Conservation (phyloP, 768 basidiomycete genomes). For the Basidioascus undulatus region DNA sequence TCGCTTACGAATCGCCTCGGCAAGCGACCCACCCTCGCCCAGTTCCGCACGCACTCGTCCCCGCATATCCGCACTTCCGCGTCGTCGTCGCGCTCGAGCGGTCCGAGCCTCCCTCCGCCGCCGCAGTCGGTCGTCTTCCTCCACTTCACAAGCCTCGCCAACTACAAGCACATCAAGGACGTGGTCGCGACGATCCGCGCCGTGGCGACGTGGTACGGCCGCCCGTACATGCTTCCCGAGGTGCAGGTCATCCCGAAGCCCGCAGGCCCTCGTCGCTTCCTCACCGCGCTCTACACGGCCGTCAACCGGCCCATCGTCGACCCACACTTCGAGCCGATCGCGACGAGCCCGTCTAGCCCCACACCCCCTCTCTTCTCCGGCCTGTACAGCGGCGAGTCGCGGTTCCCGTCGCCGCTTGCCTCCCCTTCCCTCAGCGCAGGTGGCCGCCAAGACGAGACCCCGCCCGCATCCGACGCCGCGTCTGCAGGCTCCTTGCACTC, state of each 20-base stretch:
- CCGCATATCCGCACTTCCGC: no score
- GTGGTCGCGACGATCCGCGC: conserved; percentile 42
- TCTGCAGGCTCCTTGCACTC: no score
- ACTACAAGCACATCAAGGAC: conserved; percentile 74
- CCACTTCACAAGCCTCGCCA: conserved; percentile 73
- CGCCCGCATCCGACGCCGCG: no score
- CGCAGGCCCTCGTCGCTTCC: conserved; percentile 73
- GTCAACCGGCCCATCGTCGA: conserved; percentile 66
- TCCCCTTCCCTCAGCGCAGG: background rate
- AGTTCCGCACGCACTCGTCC: no score
- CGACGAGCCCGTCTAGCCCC: conserved; percentile 47
- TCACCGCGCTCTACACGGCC: conserved; percentile 80
- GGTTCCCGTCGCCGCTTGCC: background rate
- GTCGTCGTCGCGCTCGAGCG: no score
- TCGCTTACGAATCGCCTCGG: no score
- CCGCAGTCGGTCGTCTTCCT: conserved; percentile 34
- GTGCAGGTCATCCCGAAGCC: conserved; percentile 95
- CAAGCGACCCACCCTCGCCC: no score
- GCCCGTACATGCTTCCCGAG: conserved; percentile 34
- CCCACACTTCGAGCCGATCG: conserved; percentile 80
- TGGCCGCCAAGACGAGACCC: no score
- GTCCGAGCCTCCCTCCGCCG: no score
- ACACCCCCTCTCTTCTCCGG: background rate
- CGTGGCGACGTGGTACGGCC: conserved; percentile 23
- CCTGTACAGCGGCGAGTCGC: background rate